phyloP scores from a whole-genome alignment of 2,329 filamentous ascomycete genomes.

The Nemania sp. region DNA sequence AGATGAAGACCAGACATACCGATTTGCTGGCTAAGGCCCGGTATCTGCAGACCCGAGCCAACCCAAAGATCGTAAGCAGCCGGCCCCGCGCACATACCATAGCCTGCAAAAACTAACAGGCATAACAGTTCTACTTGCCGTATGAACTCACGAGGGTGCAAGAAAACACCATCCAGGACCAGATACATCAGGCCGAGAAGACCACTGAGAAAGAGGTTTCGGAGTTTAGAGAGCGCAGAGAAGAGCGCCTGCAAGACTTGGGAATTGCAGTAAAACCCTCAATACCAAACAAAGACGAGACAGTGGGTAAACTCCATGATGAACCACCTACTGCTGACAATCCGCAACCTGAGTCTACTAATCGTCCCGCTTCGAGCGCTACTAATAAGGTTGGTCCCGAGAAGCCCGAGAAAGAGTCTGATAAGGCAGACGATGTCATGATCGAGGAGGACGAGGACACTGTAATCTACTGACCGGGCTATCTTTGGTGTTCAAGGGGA shows the following conservation, averaged over 20 bases:
- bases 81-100: background rate
- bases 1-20: constrained; percentile 77
- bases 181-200: constrained; percentile 68
- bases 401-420: constrained; percentile 52
- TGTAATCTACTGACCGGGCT: constrained; percentile 73
- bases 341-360: constrained; percentile 45
- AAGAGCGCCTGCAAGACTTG: constrained; percentile 47
- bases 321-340: constrained; percentile 46
- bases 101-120: constrained; percentile 9
- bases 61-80: constrained; percentile 72
- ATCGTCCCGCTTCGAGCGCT: constrained; percentile 39
- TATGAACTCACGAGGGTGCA: constrained; percentile 75
- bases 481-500: background rate
- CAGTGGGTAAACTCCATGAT: constrained; percentile 50
- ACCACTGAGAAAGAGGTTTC: constrained; percentile 67
- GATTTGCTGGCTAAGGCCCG: constrained; percentile 73
- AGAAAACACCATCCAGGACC: constrained; percentile 70
- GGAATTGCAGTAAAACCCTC: constrained; percentile 39
- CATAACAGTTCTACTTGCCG: constrained; percentile 77
- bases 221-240: constrained; percentile 61
- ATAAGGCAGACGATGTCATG: constrained; percentile 77
- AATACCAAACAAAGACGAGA: constrained; percentile 44
- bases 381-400: constrained; percentile 41
- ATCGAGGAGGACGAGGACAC: constrained; percentile 87
- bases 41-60: constrained; percentile 71